Evolutionary conservation across 495 filamentous ascomycete genomes (phyloP), one percentile per base, ranked within the genome.

Genomic region (Xanthoparmelia taractica): DNA sequence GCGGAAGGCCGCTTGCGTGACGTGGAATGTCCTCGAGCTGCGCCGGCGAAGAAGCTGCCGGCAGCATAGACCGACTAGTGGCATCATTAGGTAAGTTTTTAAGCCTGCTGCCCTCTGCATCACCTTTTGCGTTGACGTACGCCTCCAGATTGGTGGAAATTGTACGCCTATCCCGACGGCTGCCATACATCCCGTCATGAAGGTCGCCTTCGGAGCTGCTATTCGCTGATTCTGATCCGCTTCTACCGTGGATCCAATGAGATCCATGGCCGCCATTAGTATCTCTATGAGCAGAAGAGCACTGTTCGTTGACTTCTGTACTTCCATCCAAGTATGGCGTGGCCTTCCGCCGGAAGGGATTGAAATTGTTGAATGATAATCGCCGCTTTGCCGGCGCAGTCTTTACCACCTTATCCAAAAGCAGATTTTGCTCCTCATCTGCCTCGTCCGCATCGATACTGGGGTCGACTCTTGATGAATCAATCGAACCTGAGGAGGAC

Each of bases 231-330:
- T 48, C 64, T 20, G 59, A 59, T 8, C 25, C 23, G 10, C 55
- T 41, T 54, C 47, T 55, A 23, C 36, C 43, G 38, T 50, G 20
- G 3, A 23, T 58, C 43, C 25, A n/a, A n/a, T 33, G 38, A 40
- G 34, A 23, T 8, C 64, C 60, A 29, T 59, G 64, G 38, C 60
- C 48, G 18, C 63, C 63, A 61, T 70, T 63, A 43, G 64, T 23
- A 29, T 43, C 63, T 40, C 55, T 60, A 1, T 57, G n/a, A 20
- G 59, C 57, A n/a, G 38, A 40, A 61, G 29, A 47, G 36, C 27
- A 31, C 23, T 33, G 57, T 13, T 40, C 38, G n/a, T 37, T n/a
- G 33, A 8, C 36, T 7, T 59, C 52, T 1, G 56, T 40, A 20
- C 11, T 52, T 13, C 60, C 41, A 33, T 66, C 55, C 18, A 45